phyloP scores from a whole-genome alignment of 73 alveolate species.

The Paramecium bursaria region DNA sequence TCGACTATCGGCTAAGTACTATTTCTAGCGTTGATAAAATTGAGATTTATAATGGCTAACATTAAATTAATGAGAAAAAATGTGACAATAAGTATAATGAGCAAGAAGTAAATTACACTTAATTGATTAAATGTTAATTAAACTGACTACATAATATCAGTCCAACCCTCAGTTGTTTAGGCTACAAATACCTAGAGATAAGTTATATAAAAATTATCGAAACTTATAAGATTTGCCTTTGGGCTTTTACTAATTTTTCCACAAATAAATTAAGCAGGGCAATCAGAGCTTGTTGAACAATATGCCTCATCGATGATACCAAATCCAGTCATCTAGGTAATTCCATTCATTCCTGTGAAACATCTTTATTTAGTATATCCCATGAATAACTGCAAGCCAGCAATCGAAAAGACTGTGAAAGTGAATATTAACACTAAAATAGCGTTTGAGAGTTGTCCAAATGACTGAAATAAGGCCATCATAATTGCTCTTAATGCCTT shows the following conservation, averaged over 20 bases:
- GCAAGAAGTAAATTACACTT: slow-evolving; percentile 76
- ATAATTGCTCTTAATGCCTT: slow-evolving; percentile 94
- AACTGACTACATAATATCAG: slow-evolving; percentile 74
- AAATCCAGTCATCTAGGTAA: slow-evolving; percentile 63
- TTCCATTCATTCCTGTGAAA: slow-evolving; percentile 75
- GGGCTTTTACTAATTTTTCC: slow-evolving; percentile 66
- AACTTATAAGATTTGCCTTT: slow-evolving; percentile 47
- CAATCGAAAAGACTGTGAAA: slow-evolving; percentile 92
- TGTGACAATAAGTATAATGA: slow-evolving; percentile 88
- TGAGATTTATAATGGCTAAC: slow-evolving; percentile 90
- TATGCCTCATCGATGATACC: slow-evolving; percentile 71
- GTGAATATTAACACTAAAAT: slow-evolving; percentile 88
- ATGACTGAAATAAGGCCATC: slow-evolving; percentile 88
- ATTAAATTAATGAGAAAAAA: slow-evolving; percentile 88
- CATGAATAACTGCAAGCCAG: slow-evolving; percentile 92
- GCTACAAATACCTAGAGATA: slow-evolving; percentile 78
- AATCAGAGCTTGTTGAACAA: slow-evolving; percentile 71
- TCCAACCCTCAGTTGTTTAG: slow-evolving; percentile 95
- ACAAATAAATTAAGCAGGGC: slow-evolving; percentile 55
- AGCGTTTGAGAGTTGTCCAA: slow-evolving; percentile 91
- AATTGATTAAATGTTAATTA: slow-evolving; percentile 74
- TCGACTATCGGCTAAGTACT: background rate
- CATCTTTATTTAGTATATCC: slow-evolving; percentile 92
- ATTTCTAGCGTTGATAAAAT: slow-evolving; percentile 58
- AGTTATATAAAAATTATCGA: slow-evolving; percentile 74